Evolutionary conservation across 2,329 filamentous ascomycete species (phyloP).

Genomic region (Coniochaeta sp.): DNA sequence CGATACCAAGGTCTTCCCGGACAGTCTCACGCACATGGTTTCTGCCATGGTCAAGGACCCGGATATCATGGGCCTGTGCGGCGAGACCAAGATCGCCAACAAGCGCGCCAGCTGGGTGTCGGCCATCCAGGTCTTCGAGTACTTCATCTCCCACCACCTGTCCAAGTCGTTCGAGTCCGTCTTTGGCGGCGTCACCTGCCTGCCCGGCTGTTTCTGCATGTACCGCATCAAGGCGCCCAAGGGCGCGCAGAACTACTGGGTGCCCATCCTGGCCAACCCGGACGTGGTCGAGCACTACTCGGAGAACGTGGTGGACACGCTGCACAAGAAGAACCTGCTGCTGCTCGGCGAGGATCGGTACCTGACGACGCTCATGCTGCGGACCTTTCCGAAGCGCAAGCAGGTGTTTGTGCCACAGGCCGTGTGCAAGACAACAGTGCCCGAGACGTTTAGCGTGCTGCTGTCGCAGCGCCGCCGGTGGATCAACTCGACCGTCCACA

Average conservation of each 20-base stretch:
- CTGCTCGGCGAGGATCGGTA: slow-evolving; percentile 92
- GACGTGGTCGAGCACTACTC: slow-evolving; percentile 99
- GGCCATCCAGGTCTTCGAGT: slow-evolving; percentile 98
- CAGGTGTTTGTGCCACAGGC: slow-evolving; percentile 98
- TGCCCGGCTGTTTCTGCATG: slow-evolving; percentile 99
- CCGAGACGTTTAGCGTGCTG: slow-evolving; percentile 84
- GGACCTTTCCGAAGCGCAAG: slow-evolving; percentile 98
- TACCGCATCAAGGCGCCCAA: slow-evolving; percentile 99
- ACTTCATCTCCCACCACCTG: slow-evolving; percentile 97
- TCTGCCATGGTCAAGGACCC: slow-evolving; percentile 99
- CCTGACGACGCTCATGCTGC: slow-evolving; percentile 93
- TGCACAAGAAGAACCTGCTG: slow-evolving; percentile 95
- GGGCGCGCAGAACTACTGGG: slow-evolving; percentile 98
- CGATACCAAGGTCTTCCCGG: slow-evolving; percentile 98
- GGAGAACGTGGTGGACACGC: slow-evolving; percentile 95
- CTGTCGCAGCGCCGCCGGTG: slow-evolving; percentile 92
- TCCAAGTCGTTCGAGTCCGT: slow-evolving; percentile 97
- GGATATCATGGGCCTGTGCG: slow-evolving; percentile 97
- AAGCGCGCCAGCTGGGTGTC: slow-evolving; percentile 92
- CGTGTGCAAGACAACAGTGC: slow-evolving; percentile 97
- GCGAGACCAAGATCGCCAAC: slow-evolving; percentile 99
- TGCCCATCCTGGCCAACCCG: slow-evolving; percentile 94
- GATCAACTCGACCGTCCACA: slow-evolving; percentile 99
- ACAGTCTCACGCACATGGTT: slow-evolving; percentile 97
- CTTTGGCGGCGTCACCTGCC: slow-evolving; percentile 97